These are phyloP conservation scores for Boeremia lycopersici DNA, from an alignment of 2,329 filamentous ascomycete genomes.

Conservation along the genomic window DNA sequence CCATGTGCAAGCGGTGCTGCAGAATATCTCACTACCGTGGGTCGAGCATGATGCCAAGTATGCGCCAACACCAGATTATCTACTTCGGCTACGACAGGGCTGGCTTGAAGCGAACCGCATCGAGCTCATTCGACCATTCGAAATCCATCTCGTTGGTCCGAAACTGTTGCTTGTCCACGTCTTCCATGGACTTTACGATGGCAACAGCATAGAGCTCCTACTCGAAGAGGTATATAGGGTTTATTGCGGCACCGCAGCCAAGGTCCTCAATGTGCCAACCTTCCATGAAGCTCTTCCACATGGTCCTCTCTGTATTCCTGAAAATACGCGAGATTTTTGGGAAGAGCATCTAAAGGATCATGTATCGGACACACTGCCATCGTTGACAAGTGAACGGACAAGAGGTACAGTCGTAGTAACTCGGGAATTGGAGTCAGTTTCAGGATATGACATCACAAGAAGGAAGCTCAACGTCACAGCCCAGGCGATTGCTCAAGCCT, in stretches of 20 bases:
- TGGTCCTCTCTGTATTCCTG: constrained; percentile 65
- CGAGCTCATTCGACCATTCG: constrained; percentile 59
- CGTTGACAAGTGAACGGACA: constrained; percentile 24
- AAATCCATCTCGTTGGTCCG: constrained; percentile 53
- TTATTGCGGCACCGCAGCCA: constrained; percentile 51
- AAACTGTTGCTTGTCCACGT: constrained; percentile 67
- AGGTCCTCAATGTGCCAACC: constrained; percentile 50
- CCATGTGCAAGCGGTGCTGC: constrained; percentile 73
- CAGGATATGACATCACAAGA: constrained; percentile 56
- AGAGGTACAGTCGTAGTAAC: constrained; percentile 29
- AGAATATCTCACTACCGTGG: constrained; percentile 37
- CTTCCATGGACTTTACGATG: constrained; percentile 89
- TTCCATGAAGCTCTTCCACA: constrained; percentile 72
- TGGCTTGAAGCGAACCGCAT: constrained; percentile 46
- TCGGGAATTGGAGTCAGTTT: constrained; percentile 53
- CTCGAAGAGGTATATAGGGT: constrained; percentile 62
- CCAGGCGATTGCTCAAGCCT: constrained; percentile 78
- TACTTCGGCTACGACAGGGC: background rate
- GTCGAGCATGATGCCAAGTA: constrained; percentile 32
- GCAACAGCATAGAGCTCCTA: constrained; percentile 74
- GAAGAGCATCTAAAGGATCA: constrained; percentile 56
- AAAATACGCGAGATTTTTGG: constrained; percentile 72
- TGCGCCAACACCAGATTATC: constrained; percentile 8
- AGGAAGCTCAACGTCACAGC: constrained; percentile 71
- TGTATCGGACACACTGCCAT: constrained; percentile 36